phyloP scores from a whole-genome alignment of 2,329 filamentous ascomycete genomes.

The Scleromitrula shiraiana region DNA sequence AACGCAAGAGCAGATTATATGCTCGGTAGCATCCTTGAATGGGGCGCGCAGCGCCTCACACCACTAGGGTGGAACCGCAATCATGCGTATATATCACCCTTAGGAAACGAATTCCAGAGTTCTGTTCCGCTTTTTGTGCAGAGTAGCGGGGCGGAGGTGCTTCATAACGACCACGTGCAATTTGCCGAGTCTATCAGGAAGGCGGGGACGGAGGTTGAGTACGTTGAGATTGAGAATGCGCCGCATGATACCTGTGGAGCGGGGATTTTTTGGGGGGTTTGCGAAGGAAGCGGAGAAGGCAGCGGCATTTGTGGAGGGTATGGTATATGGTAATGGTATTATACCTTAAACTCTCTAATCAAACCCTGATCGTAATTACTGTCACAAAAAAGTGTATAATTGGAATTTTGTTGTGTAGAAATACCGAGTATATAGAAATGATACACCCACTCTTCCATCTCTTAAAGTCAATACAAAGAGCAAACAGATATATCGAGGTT shows the following conservation, averaged over 20 bases:
- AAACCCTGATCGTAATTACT: no score
- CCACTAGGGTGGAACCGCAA: neutral
- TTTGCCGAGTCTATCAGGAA: neutral
- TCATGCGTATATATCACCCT: neutral
- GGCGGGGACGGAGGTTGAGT: neutral
- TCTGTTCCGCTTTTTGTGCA: neutral
- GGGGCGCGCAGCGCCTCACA: neutral
- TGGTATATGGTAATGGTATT: no score
- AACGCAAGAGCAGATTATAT: neutral
- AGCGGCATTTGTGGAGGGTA: no score
- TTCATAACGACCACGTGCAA: neutral
- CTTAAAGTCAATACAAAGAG: no score
- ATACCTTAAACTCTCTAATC: no score
- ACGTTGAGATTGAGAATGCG: neutral
- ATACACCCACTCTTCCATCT: no score
- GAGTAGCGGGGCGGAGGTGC: neutral
- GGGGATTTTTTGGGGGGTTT: neutral
- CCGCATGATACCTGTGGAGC: neutral
- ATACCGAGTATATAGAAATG: no score
- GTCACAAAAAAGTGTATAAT: no score
- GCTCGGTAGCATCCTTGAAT: neutral
- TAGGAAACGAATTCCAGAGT: neutral
- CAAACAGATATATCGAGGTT: no score
- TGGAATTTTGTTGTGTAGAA: no score
- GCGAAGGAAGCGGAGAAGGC: conserved; percentile 1